Conservation (phyloP, 345 rosid species). For the Eucalyptus viminalis region DNA sequence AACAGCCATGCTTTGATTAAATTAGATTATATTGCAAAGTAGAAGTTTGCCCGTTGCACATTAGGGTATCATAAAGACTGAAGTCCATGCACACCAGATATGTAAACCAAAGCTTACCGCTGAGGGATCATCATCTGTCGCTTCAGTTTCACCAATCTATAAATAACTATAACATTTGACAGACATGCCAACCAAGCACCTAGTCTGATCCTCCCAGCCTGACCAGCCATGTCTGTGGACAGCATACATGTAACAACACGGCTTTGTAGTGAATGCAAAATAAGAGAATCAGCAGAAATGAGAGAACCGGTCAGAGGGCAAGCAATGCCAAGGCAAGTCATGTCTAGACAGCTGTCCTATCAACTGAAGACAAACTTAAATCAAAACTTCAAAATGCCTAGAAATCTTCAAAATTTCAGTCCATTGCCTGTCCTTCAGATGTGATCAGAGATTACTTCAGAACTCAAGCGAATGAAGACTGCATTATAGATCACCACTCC, state of each 20-base stretch:
- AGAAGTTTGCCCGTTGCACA: neutral
- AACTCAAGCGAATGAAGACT: neutral
- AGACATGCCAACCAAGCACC: neutral
- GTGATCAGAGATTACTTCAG: neutral
- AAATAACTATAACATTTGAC: neutral
- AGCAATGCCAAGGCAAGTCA: neutral
- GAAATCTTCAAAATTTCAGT: neutral
- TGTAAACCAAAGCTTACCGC: neutral
- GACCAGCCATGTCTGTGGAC: neutral
- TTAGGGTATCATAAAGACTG: neutral
- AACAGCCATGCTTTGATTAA: neutral
- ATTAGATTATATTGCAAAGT: neutral
- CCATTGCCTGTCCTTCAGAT: neutral
- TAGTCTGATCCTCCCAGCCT: neutral
- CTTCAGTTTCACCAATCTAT: neutral
- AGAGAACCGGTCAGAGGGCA: neutral
- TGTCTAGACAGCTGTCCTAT: neutral
- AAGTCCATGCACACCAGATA: neutral
- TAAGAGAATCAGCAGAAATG: neutral
- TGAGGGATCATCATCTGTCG: neutral
- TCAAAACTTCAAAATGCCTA: neutral
- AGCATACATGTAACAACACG: neutral
- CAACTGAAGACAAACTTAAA: neutral
- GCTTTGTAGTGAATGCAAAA: neutral
- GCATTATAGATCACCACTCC: neutral